These are phyloP conservation scores for Fusarium nisikadoi DNA, from an alignment of 2,329 filamentous ascomycete species.

Conservation along the genomic window DNA sequence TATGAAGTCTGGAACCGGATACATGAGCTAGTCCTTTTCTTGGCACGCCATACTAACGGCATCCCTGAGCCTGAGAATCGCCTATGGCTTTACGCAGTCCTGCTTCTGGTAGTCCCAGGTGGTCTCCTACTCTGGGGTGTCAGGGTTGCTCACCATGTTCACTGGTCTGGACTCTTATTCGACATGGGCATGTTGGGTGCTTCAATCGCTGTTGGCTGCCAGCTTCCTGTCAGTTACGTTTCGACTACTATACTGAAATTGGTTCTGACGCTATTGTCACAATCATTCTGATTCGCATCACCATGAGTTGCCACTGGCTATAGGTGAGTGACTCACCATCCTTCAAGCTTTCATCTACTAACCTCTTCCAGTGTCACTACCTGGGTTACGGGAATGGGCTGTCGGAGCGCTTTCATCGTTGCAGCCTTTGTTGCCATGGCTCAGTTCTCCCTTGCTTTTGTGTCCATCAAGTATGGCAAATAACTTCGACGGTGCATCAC, in stretches of 20 bases:
- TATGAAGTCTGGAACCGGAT: no score
- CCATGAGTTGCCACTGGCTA: not conserved
- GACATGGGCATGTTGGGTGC: not conserved
- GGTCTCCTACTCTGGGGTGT: not conserved
- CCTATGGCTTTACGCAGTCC: not conserved
- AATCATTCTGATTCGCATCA: not conserved
- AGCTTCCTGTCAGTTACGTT: not conserved
- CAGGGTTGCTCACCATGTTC: not conserved
- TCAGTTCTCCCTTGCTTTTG: not conserved
- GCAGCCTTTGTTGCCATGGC: not conserved
- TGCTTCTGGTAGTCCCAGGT: not conserved
- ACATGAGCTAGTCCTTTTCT: not conserved
- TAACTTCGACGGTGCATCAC: not conserved
- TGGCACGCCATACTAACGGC: not conserved
- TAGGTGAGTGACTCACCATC: not conserved
- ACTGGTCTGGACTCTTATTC: not conserved
- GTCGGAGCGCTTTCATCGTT: not conserved
- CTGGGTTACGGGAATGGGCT: not conserved
- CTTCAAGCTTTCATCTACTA: fast-evolving
- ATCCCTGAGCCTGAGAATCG: not conserved
- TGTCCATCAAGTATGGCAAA: not conserved
- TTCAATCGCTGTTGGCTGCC: not conserved
- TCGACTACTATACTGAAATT: not conserved
- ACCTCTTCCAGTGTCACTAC: not conserved
- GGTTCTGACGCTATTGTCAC: not conserved